Conservation (phyloP, 2,329 filamentous ascomycete species). For the Elsinoe necatrix region DNA sequence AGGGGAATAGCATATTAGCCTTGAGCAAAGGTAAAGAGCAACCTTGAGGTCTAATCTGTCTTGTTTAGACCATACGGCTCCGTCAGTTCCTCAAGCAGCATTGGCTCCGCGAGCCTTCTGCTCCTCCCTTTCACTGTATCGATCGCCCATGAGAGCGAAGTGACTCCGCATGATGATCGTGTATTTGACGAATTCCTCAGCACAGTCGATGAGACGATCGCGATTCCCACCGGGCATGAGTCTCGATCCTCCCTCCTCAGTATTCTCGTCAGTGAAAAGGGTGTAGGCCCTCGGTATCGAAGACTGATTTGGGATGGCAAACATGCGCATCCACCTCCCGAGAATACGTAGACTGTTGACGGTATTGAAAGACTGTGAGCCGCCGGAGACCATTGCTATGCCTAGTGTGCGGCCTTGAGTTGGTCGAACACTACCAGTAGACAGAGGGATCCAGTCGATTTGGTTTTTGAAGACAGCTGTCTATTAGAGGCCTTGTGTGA, state of each 20-base stretch:
- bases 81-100: too few species aligned
- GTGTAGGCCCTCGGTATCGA: conserved; percentile 56
- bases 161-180: conserved; percentile 56
- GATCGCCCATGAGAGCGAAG: conserved; percentile 52
- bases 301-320: conserved; percentile 57
- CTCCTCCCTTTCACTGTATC: conserved; percentile 53
- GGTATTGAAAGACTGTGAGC: conserved; percentile 59
- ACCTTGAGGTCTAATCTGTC: too few species aligned
- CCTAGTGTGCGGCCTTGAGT: conserved; percentile 58
- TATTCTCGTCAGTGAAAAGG: conserved; percentile 47
- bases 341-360: conserved; percentile 58
- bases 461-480: conserved; percentile 62
- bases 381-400: conserved; percentile 55
- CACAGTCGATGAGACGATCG: conserved; percentile 53
- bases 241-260: conserved; percentile 38
- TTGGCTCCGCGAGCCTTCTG: conserved; percentile 16
- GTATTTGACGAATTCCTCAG: conserved; percentile 59
- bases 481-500: background rate
- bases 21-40: too few species aligned
- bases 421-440: conserved; percentile 52
- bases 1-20: conserved; percentile 29
- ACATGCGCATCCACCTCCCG: conserved; percentile 64
- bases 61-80: too few species aligned
- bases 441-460: conserved; percentile 61
- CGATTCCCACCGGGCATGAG: conserved; percentile 50